Evolutionary conservation across 371 early-diverging fungal species (phyloP), one percentile per base, ranked within the genome.

Genomic region (Mortierella sp.): DNA sequence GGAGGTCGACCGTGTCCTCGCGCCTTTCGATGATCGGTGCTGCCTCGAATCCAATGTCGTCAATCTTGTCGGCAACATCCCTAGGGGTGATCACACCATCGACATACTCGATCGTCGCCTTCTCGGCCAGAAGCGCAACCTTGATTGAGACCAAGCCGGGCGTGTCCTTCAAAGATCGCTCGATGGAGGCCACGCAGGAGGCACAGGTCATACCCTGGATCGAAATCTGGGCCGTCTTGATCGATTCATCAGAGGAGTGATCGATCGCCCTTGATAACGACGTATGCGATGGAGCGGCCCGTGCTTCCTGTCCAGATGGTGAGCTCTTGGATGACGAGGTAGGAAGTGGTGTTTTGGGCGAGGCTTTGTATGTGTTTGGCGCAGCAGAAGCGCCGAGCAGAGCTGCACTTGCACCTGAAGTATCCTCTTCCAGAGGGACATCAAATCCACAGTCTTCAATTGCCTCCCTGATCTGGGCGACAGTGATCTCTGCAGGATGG

Each of bases 151-250:
- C 42, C 6, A 91, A 72, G 11, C 92, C 92, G 0, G 82, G 72
- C 0, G 73, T 72, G 0, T 49, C 53, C 23, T 61, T 54, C 43
- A 94, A 71, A 5, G 84, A 81, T 19, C 80, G 78, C 66, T 95
- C 93, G 31, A 95, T 92, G n/a, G 88, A 82, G 41, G 85, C 86
- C 8, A 95, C 94, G 75, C 96, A 95, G 2, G 92, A 90, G 27
- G 89, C 88, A 79, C 96, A 95, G 21, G 95, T 93, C 96, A 96
- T 95, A 7, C 95, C 96, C 19, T 80, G 81, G 49, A 92, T 80
- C 58, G 83, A 80, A 14, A 89, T 30, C n/a, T 80, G 81, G 27
- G 69, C 79, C 2, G 70, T 65, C 48, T 63, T 54, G 21, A 67
- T 56, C 31, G 57, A 56, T 28, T 23, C 27, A 23, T 49, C 6